phyloP scores from a whole-genome alignment of 306 rosid genomes.

The Hylodesmum podocarpum region DNA sequence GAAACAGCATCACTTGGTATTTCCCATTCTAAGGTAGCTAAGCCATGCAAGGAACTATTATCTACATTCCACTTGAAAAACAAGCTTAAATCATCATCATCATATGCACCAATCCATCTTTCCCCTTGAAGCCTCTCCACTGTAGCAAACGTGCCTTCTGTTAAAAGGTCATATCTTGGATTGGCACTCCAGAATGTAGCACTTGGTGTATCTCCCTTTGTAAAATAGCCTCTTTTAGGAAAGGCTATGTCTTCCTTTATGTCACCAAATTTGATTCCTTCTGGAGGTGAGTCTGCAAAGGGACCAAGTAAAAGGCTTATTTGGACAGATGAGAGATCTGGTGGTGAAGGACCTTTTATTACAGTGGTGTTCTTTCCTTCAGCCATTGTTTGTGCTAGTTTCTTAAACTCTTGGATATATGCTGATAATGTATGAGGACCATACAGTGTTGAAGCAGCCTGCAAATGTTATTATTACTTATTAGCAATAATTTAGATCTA shows the following conservation, averaged over 20 bases:
- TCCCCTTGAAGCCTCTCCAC: constrained; percentile 66
- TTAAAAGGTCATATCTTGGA: constrained; percentile 71
- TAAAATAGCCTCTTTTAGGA: constrained; percentile 56
- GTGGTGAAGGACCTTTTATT: constrained; percentile 58
- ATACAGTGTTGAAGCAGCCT: constrained; percentile 88
- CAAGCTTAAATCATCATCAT: constrained; percentile 77
- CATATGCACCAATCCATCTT: constrained; percentile 57
- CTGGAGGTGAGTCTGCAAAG: constrained; percentile 51
- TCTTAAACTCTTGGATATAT: constrained; percentile 78
- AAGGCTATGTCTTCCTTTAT: constrained; percentile 55
- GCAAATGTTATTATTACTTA: not conserved
- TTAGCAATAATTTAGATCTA: not conserved
- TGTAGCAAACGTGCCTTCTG: constrained; percentile 74
- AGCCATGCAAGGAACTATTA: constrained; percentile 37
- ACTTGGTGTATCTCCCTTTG: constrained; percentile 46
- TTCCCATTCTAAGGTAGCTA: constrained; percentile 70
- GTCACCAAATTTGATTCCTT: constrained; percentile 60
- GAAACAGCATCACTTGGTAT: constrained; percentile 51
- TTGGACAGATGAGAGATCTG: constrained; percentile 66
- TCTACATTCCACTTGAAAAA: constrained; percentile 65
- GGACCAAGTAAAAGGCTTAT: constrained; percentile 38
- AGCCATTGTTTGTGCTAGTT: constrained; percentile 72
- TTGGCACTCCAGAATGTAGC: constrained; percentile 81
- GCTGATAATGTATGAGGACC: constrained; percentile 92
- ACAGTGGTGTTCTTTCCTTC: constrained; percentile 37